A percentile compares a stretch with the other conserved stretches of the same genome.
Evolutionary conservation across 805 yeast genomes (phyloP).

Genomic region (Tetrapisispora phaffii): DNA sequence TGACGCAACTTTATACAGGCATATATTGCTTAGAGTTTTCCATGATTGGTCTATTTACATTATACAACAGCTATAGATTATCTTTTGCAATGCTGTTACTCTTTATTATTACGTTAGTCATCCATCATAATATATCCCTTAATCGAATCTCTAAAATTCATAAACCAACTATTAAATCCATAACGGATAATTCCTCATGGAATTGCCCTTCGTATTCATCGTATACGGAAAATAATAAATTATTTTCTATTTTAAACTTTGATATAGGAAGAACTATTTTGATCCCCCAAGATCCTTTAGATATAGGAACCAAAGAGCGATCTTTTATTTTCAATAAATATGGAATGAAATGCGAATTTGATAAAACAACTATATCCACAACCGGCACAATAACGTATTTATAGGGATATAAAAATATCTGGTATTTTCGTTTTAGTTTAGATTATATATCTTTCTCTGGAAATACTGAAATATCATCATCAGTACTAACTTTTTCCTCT

Average conservation of each 20-base stretch:
- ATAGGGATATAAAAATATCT: not conserved
- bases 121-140: conserved; percentile 42
- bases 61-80: conserved; percentile 42
- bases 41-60: conserved; percentile 62
- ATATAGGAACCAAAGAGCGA: conserved; percentile 25
- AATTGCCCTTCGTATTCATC: not conserved
- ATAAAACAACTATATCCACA: conserved; percentile 7
- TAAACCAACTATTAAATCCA: conserved; percentile 1
- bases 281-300: conserved; percentile 36
- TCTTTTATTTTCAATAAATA: conserved; percentile 8
- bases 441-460: not conserved
- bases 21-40: conserved; percentile 73
- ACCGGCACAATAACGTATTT: not conserved
- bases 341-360: conserved; percentile 8
- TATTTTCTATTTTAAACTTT: not conserved
- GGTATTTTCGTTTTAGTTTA: not conserved
- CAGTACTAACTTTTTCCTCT: conserved; percentile 26
- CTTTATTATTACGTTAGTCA: conserved; percentile 44
- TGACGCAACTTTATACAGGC: conserved; percentile 71
- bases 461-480: conserved; percentile 5
- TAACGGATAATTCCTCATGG: not conserved
- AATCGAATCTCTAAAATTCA: conserved; percentile 9
- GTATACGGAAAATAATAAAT: not conserved
- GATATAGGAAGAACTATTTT: conserved; percentile 15
- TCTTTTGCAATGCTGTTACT: conserved; percentile 41